Evolutionary conservation across 495 filamentous ascomycete genomes (phyloP), one percentile per base, ranked within the genome.

Genomic region (Penicillium ucsense): DNA sequence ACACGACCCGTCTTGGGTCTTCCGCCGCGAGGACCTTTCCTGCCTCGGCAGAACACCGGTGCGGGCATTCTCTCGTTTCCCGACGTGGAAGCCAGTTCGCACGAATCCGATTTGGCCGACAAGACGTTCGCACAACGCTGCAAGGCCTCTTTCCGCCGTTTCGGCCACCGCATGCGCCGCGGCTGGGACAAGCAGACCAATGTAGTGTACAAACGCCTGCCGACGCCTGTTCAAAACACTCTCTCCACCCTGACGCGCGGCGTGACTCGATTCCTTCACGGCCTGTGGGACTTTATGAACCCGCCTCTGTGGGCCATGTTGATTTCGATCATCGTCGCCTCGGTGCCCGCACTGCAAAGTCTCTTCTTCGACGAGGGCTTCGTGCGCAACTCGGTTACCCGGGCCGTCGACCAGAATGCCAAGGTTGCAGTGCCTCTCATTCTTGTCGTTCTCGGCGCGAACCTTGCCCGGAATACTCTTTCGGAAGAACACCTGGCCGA

Each of bases 281-380:
- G 88, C 32, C 51, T 85, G 6, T 89, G 85, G 86, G 84, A 85
- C 34, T 92, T 95, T 65, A 97, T 98, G 92, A 98, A 97, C 65
- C 91, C 92, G 5, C 94, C 92, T 1, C 80, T 98, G 2, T 97
- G 90, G 88, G 91, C 92, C 7, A 97, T 98, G 91, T 73, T 97
- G 2, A 67, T 79, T 12, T 85, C 94, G 11, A 83, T 97, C 46
- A 61, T 96, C 46, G 84, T 97, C 4, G 92, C 94, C 30, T 94
- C 88, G 3, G 77, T 96, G n/a, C 94, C 92, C 0, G 62, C 72
- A 3, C 74, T 97, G 3, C 90, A 98, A 62, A 67, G 69, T 30
- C 67, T 89, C 9, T 97, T 98, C 72, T 98, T 96, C 70, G 73
- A 81, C 40, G 81, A 86, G 9, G 92, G 90, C 4, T 96, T 98